Base-by-base conservation (phyloP, 78 protist species). In the Dictyostelium purpureum region DNA sequence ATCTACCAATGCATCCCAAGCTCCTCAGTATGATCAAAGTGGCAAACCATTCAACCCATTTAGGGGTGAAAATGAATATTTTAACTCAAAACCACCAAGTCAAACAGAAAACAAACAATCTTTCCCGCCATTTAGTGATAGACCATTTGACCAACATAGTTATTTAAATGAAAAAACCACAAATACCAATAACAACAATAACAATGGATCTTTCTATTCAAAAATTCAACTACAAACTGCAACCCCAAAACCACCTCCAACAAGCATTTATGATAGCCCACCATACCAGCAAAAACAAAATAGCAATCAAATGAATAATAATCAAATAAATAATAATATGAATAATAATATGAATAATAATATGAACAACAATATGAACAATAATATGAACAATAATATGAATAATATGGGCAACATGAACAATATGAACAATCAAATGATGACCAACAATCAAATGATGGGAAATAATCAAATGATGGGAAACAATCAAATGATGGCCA, bases 1-100 rank as follows among this genome's bases (percentile, higher is more conserved):
- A 31, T 19, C 37, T 9, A 11, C 57, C 4, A 67, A 38, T 9
- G 28, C 56, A 4, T 16, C 35, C 10, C 69, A 0, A 16, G n/a
- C 26, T 2, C 71, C 26, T 33, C 71, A 63, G 18, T 63, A 12
- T 16, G 71, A 63, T 33, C 19, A 24, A 16, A 43, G 42, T 59
- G 74, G 66, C 4, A 54, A 45, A 21, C 92, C 92, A 59, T 85
- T 66, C n/a, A 85, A 85, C 59, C 92, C 92, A 6, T 85, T 85
- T 57, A 52, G 79, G 18, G 76, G 40, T 26, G 92, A 85, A 26
- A 85, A 85, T 45, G 45, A 28, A 21, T 85, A 85, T 42, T 85
- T 85, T 61, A 70, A 31, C 56, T 52, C 63, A 21, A 85, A 73
- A 47, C 54, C 37, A 24, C 49, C 33, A 38, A 3, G 24, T 4